These are phyloP conservation scores for Agaricus subrufescens DNA, from an alignment of 768 basidiomycete genomes.

Conservation along the genomic window DNA sequence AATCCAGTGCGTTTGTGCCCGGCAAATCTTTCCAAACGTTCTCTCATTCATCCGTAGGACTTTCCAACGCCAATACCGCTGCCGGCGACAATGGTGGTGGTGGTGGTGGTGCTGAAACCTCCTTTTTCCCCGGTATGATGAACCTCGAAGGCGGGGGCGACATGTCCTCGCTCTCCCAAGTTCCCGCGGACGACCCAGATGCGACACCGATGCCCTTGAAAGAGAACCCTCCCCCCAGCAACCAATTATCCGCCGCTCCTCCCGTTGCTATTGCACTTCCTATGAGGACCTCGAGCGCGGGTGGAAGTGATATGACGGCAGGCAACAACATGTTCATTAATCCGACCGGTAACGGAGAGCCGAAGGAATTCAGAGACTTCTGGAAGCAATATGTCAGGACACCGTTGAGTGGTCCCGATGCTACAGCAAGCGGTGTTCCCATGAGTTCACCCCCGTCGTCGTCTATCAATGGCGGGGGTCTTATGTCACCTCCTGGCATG, in stretches of 20 bases:
- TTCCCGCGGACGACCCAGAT: slow-evolving; percentile 31
- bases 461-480: not conserved
- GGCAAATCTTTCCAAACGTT: no score
- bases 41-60: slow-evolving; percentile 31
- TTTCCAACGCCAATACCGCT: slow-evolving; percentile 18
- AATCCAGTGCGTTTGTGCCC: no score
- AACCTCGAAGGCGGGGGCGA: slow-evolving; percentile 4
- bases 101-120: slow-evolving; percentile 39
- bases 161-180: slow-evolving; percentile 1
- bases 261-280: slow-evolving; percentile 7
- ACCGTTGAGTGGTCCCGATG: slow-evolving; percentile 42
- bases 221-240: slow-evolving; percentile 11
- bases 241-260: not conserved
- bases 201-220: slow-evolving; percentile 43
- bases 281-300: slow-evolving; percentile 4
- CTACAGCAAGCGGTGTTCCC: slow-evolving; percentile 8
- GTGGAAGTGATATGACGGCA: not conserved
- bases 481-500: not conserved
- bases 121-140: slow-evolving; percentile 49
- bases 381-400: slow-evolving; percentile 76
- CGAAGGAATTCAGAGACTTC: slow-evolving; percentile 57
- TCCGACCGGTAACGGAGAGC: slow-evolving; percentile 18
- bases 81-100: slow-evolving; percentile 12
- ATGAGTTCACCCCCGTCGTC: not conserved
- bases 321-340: no score